Evolutionary conservation across 768 basidiomycete genomes (phyloP).

Genomic region (Tylopilus sp.): DNA sequence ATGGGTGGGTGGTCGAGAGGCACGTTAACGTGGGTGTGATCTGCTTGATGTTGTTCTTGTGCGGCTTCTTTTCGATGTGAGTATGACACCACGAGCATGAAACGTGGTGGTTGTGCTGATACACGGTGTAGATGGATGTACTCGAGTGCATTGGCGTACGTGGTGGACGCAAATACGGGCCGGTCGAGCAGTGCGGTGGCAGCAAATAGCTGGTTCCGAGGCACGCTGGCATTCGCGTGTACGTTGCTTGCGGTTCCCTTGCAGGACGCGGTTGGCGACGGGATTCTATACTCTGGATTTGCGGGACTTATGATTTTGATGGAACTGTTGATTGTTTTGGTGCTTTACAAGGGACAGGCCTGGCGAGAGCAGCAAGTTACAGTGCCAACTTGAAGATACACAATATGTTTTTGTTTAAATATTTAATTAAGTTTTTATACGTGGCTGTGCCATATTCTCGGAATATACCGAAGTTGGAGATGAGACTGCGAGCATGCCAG

Average conservation of each 20-base stretch:
- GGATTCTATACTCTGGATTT: slow-evolving; percentile 73
- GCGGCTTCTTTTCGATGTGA: slow-evolving; percentile 74
- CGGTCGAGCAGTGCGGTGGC: slow-evolving; percentile 75
- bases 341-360: slow-evolving; percentile 51
- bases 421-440: slow-evolving; percentile 7
- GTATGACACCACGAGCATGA: slow-evolving; percentile 22
- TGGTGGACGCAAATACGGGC: slow-evolving; percentile 84
- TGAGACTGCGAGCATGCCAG: slow-evolving; percentile 24
- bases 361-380: slow-evolving; percentile 49
- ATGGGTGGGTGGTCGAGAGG: slow-evolving; percentile 71
- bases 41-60: slow-evolving; percentile 67
- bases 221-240: slow-evolving; percentile 61
- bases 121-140: slow-evolving; percentile 50
- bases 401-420: not conserved
- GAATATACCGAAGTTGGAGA: slow-evolving; percentile 23
- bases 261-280: slow-evolving; percentile 74
- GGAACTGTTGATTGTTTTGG: slow-evolving; percentile 56
- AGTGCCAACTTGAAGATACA: not conserved
- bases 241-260: slow-evolving; percentile 74
- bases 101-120: not conserved
- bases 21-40: slow-evolving; percentile 63
- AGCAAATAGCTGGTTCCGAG: slow-evolving; percentile 73
- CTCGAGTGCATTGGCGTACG: slow-evolving; percentile 71
- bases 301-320: slow-evolving; percentile 49
- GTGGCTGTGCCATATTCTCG: slow-evolving; percentile 21